Base-by-base conservation (phyloP, 2,329 filamentous ascomycete species). In the Cercospora zeae-maydis region DNA sequence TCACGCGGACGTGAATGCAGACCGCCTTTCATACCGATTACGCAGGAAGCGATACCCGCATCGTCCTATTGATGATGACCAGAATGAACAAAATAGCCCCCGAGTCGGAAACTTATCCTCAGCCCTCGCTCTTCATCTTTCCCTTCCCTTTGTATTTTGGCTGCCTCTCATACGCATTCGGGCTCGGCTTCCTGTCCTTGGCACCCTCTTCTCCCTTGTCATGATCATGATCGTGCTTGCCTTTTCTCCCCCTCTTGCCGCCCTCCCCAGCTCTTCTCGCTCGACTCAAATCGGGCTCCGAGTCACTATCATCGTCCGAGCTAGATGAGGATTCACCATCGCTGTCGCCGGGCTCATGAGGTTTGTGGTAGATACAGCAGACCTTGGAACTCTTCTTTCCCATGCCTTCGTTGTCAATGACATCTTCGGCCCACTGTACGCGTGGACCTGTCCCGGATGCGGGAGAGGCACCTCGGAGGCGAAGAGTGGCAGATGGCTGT, bases 281-380 rank as follows among this genome's bases (percentile, higher is more conserved):
- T 72, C 65, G 75, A 64, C 82, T 83, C 70, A 83, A 78, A 71
- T 82, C 81, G 31, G 78, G 76, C 65, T 80, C 82, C n/a, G 83
- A 84, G 64, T 87, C 85, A 0, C 82, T 84, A 42, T 78, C 77
- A 24, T 72, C 75, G 33, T 82, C 81, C 6, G 80, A 81, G 7
- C 86, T 87, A 13, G 81, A 84, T 14, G 81, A 84, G 0, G 81
- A 85, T 63, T 88, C 86, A 68, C 87, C 86, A 68, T 88, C 92
- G 33, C 90, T 95, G 76, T 98, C 93, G 75, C 90, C 92, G 3
- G 92, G 87, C 10, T 83, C 85, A 69, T 89, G 90, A 6, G 92
- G 88, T 64, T 90, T 90, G 79, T 97, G 93, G 79, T 97, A 99
- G 77, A 99, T 99, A 77, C 95, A 99, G 83, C 95, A 99, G n/a